Conservation (phyloP, 805 yeast genomes). For the Tetrapisispora phaffii region DNA sequence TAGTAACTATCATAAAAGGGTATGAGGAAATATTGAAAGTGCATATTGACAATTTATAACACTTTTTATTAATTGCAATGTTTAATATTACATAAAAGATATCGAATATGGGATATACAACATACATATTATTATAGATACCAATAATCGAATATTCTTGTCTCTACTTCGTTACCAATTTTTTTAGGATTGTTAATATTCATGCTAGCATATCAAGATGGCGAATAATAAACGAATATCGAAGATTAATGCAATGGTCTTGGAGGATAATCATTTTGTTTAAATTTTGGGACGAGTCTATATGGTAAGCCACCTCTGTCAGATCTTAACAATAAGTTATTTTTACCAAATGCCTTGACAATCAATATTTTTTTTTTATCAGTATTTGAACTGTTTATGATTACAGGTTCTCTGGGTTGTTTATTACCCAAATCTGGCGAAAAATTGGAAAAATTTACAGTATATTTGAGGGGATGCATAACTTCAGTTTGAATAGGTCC, state of each 20-base stretch:
- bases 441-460: constrained; percentile 20
- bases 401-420: constrained; percentile 23
- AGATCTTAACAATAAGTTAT: constrained; percentile 21
- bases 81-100: background rate
- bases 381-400: constrained; percentile 5
- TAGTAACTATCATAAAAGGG: constrained; percentile 13
- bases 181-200: no score
- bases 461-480: constrained; percentile 15
- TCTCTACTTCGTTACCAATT: no score
- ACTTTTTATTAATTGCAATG: background rate
- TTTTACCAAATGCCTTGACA: constrained; percentile 29
- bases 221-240: no score
- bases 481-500: constrained; percentile 25
- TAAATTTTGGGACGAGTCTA: constrained; percentile 26
- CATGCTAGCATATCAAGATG: no score
- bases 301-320: constrained; percentile 31
- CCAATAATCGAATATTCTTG: no score
- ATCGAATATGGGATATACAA: background rate
- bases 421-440: constrained; percentile 17
- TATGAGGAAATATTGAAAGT: constrained; percentile 5
- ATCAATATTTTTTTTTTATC: constrained; percentile 15
- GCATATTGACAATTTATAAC: background rate
- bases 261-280: constrained; percentile 23
- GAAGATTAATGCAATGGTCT: constrained; percentile 9
- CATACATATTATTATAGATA: no score